phyloP scores from a whole-genome alignment of 1,284 basidiomycete genomes.

The Apiotrichum veenhuisii region DNA sequence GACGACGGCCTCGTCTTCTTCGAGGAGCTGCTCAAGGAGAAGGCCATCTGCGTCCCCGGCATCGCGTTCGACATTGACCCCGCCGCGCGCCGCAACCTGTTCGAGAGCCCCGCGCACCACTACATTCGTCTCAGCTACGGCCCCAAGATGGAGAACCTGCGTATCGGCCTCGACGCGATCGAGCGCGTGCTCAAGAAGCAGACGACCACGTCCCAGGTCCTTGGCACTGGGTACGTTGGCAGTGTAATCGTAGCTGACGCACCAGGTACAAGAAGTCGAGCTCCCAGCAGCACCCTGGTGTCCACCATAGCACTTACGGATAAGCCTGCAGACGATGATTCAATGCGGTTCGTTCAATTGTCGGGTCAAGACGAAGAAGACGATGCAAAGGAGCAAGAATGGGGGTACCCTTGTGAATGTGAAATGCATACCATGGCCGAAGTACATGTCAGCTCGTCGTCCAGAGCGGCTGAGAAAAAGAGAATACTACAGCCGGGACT shows the following conservation, averaged over 20 bases:
- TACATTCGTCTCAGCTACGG: slow-evolving; percentile 85
- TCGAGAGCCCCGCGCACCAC: slow-evolving; percentile 82
- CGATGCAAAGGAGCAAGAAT: too few species aligned
- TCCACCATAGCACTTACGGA: neutral
- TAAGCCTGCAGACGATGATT: neutral
- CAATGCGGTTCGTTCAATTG: too few species aligned
- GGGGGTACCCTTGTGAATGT: too few species aligned
- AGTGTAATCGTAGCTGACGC: too few species aligned
- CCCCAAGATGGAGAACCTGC: slow-evolving; percentile 74
- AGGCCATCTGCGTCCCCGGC: slow-evolving; percentile 52
- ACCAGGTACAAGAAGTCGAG: neutral
- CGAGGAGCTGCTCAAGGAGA: slow-evolving; percentile 77
- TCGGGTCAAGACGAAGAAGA: too few species aligned
- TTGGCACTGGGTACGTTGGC: slow-evolving; percentile 6
- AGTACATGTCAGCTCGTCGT: too few species aligned
- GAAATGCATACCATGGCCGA: too few species aligned
- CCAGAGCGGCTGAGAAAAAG: too few species aligned
- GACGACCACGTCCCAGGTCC: neutral
- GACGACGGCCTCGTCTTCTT: slow-evolving; percentile 92
- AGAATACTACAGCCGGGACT: too few species aligned
- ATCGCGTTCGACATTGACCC: slow-evolving; percentile 88
- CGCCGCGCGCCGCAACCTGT: slow-evolving; percentile 66
- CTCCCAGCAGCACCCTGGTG: neutral
- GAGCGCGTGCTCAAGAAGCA: slow-evolving; percentile 65
- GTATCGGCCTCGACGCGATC: slow-evolving; percentile 84